phyloP scores from a whole-genome alignment of 2,329 filamentous ascomycete species.

The Cladophialophora carrionii region DNA sequence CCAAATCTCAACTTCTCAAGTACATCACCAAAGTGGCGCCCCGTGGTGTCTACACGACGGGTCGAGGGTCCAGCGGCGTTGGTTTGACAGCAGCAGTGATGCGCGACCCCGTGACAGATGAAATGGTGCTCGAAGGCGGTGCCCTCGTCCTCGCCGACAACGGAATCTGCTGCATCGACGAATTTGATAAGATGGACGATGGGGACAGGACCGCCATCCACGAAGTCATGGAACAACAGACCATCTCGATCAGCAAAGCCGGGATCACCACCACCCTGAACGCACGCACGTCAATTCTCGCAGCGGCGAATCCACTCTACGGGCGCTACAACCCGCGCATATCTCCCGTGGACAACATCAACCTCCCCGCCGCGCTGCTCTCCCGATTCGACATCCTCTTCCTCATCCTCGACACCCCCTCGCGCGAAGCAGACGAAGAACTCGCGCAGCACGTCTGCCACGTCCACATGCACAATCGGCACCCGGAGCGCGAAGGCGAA shows the following conservation, averaged over 20 bases:
- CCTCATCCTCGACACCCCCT: conserved; percentile 91
- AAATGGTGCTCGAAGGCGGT: conserved; percentile 78
- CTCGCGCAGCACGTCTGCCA: conserved; percentile 93
- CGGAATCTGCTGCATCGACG: conserved; percentile 81
- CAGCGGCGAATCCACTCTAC: conserved; percentile 95
- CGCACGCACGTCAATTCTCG: conserved; percentile 91
- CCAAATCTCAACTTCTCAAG: conserved; percentile 96
- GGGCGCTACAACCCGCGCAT: conserved; percentile 97
- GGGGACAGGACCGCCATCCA: conserved; percentile 77
- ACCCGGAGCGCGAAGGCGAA: conserved; percentile 73
- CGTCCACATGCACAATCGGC: conserved; percentile 94
- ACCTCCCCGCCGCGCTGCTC: conserved; percentile 92
- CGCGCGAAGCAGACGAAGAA: conserved; percentile 86
- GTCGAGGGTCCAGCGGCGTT: conserved; percentile 78
- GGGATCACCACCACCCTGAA: conserved; percentile 97
- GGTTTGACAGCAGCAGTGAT: conserved; percentile 82
- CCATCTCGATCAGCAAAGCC: conserved; percentile 82
- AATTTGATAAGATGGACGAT: conserved; percentile 86
- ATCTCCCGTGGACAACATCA: conserved; percentile 98
- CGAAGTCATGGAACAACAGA: conserved; percentile 88
- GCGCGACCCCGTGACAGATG: conserved; percentile 76
- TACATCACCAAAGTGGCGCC: conserved; percentile 98
- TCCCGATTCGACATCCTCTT: conserved; percentile 98
- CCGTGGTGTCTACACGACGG: conserved; percentile 82
- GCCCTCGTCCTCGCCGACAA: conserved; percentile 79